Percentiles rank a stretch among this genome's conserved stretches.
These are phyloP conservation scores for Boletus speciosus DNA, from an alignment of 768 basidiomycete genomes.

Conservation along the genomic window DNA sequence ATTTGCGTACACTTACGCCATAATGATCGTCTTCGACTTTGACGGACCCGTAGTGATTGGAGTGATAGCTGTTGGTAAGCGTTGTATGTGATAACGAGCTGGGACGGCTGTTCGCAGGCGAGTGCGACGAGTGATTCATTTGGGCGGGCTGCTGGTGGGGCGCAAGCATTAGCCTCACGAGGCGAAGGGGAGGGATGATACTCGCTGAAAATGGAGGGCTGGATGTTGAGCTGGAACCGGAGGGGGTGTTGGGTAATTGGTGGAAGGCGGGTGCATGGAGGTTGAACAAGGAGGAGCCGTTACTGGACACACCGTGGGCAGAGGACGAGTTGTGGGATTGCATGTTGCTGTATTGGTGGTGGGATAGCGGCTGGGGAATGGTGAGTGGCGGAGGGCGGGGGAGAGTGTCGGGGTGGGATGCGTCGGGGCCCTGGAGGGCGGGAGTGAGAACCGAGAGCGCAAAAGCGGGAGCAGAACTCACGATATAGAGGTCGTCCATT, in stretches of 20 bases:
- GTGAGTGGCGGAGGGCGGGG: constrained; percentile 55
- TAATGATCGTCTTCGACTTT: constrained; percentile 70
- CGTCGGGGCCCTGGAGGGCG: constrained; percentile 42
- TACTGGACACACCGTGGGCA: constrained; percentile 35
- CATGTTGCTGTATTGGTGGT: constrained; percentile 48
- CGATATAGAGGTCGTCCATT: constrained; percentile 55
- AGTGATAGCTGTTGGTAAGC: constrained; percentile 42
- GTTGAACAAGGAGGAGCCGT: constrained; percentile 45
- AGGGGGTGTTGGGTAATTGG: constrained; percentile 65
- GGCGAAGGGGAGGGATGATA: constrained; percentile 43
- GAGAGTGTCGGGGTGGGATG: constrained; percentile 36
- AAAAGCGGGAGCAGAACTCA: no score
- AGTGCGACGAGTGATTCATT: constrained; percentile 57
- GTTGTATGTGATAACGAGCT: constrained; percentile 38
- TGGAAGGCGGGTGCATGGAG: constrained; percentile 57
- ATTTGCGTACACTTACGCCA: constrained; percentile 37
- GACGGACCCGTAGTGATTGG: constrained; percentile 49
- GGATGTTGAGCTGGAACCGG: constrained; percentile 68
- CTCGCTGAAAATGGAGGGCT: constrained; percentile 88
- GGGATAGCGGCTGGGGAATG: constrained; percentile 51
- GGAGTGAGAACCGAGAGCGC: background rate
- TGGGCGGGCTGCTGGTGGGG: constrained; percentile 58
- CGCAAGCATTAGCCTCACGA: constrained; percentile 21
- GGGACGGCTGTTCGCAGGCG: constrained; percentile 48
- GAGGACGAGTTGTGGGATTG: constrained; percentile 41